Percentiles rank a stretch among this genome's conserved stretches.
These are phyloP conservation scores for Alternaria consortialis DNA, from an alignment of 2,329 filamentous ascomycete genomes.

Conservation along the genomic window DNA sequence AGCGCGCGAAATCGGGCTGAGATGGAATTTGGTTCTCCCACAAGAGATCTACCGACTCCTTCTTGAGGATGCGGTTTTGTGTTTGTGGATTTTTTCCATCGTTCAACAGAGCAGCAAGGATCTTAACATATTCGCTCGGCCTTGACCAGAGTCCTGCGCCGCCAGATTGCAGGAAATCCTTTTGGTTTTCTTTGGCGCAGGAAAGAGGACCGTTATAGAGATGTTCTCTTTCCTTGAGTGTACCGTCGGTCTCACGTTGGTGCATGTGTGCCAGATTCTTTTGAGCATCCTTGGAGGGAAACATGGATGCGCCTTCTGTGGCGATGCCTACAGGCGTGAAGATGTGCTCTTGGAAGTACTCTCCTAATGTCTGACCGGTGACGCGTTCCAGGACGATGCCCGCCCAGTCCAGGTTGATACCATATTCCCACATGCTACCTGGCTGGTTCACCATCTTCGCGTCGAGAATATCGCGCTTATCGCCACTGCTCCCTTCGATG, in stretches of 20 bases:
- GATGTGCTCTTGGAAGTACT: constrained; percentile 59
- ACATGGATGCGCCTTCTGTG: constrained; percentile 61
- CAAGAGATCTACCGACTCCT: constrained; percentile 69
- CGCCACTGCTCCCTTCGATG: constrained; percentile 19
- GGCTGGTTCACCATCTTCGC: constrained; percentile 70
- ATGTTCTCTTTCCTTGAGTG: constrained; percentile 58
- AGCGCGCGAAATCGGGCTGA: constrained; percentile 61
- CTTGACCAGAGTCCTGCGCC: constrained; percentile 69
- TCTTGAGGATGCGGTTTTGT: constrained; percentile 62
- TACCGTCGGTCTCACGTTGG: constrained; percentile 57
- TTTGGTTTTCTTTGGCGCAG: constrained; percentile 55
- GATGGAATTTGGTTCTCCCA: constrained; percentile 69
- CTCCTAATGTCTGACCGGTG: constrained; percentile 54
- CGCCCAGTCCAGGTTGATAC: constrained; percentile 60
- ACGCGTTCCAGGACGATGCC: constrained; percentile 59
- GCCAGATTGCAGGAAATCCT: constrained; percentile 64
- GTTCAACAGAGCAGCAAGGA: constrained; percentile 71
- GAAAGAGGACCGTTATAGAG: constrained; percentile 58
- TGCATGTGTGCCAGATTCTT: constrained; percentile 67
- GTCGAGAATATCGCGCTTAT: constrained; percentile 60
- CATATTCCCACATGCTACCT: constrained; percentile 68
- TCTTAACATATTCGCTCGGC: constrained; percentile 67
- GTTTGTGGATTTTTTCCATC: constrained; percentile 68
- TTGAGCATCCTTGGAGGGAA: constrained; percentile 65
- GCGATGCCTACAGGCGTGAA: constrained; percentile 57